Conservation (phyloP, 2,329 filamentous ascomycete species). For the Penicillium sp. region DNA sequence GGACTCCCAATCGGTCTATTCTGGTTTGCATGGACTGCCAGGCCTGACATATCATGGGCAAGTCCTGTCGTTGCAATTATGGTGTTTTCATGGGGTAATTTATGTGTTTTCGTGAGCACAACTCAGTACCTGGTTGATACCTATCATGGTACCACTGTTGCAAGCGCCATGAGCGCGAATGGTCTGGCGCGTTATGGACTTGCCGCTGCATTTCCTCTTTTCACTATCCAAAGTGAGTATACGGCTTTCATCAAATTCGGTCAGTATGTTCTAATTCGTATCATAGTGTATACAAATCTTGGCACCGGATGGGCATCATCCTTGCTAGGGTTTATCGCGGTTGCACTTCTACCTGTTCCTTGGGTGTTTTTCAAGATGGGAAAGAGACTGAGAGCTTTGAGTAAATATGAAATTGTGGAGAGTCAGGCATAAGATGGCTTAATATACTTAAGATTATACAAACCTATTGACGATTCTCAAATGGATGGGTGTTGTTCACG, state of each 20-base stretch:
- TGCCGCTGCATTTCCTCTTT: slow-evolving; percentile 19
- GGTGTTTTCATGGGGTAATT: slow-evolving; percentile 21
- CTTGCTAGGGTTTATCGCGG: slow-evolving; percentile 56
- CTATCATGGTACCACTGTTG: slow-evolving; percentile 19
- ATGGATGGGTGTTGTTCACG: too few relatives aligned
- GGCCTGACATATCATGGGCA: slow-evolving; percentile 13
- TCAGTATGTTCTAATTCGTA: not conserved
- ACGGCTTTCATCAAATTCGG: not conserved
- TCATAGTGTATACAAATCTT: slow-evolving; percentile 57
- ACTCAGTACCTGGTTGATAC: slow-evolving; percentile 19
- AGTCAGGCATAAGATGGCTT: not conserved
- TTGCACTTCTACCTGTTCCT: slow-evolving; percentile 44
- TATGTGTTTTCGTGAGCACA: slow-evolving; percentile 22
- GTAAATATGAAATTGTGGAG: slow-evolving; percentile 13
- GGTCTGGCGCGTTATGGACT: slow-evolving; percentile 21
- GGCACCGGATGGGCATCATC: slow-evolving; percentile 62
- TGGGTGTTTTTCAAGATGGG: slow-evolving; percentile 52
- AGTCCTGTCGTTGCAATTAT: slow-evolving; percentile 17
- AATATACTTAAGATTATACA: too few relatives aligned
- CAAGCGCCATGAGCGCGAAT: slow-evolving; percentile 23
- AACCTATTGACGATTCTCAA: too few relatives aligned
- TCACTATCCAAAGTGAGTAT: slow-evolving; percentile 22
- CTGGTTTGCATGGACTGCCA: slow-evolving; percentile 22
- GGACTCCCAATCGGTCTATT: slow-evolving; percentile 20
- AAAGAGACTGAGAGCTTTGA: slow-evolving; percentile 12